Evolutionary conservation across 2,329 filamentous ascomycete species (phyloP), one percentile per base, ranked within the genome.

Genomic region (Fusarium sp.): DNA sequence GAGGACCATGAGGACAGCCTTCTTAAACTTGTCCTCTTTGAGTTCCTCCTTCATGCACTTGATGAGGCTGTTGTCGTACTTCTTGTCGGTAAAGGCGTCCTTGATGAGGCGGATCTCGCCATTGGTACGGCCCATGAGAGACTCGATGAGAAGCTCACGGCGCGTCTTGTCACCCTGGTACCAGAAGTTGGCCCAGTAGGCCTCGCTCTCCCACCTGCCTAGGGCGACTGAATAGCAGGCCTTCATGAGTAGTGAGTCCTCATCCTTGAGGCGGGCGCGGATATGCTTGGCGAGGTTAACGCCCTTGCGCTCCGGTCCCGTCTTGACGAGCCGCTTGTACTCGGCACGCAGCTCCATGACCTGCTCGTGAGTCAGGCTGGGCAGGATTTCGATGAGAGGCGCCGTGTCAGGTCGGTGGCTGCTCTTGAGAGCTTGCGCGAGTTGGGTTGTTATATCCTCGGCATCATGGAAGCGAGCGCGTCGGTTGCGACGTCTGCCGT

Each of bases 141-240:
- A 91, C 83, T 99, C 97, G 78, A 98, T 98, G 63, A 99, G 89
- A 39, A 99, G 88, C 83, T 98, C 96, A 7, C 95, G 91, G 4
- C 95, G 90, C 9, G 92, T 94, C 78, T 92, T 94, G 82, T 96
- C 93, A 41, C 92, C 92, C 81, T 98, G 96, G 84, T 98, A 98
- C 92, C 95, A 98, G 83, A 95, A 98, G 82, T 98, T 98, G 69
- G 96, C 95, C 95, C 97, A 99, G 87, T 98, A 98, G 0, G 95
- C 94, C 82, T 99, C 97, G 76, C 92, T 93, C 84, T 98, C 97
- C 92, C 95, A 98, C 62, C 90, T 89, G 11, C 97, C 97, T 0
- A 98, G 89, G 0, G 96, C 95, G 3, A 94, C 95, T 5, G 95
- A 92, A 82, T 98, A 98, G 79, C 93, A 95, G 8, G 94, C 93